Base-by-base conservation (phyloP, 345 rosid species). In the Brassica juncea region DNA sequence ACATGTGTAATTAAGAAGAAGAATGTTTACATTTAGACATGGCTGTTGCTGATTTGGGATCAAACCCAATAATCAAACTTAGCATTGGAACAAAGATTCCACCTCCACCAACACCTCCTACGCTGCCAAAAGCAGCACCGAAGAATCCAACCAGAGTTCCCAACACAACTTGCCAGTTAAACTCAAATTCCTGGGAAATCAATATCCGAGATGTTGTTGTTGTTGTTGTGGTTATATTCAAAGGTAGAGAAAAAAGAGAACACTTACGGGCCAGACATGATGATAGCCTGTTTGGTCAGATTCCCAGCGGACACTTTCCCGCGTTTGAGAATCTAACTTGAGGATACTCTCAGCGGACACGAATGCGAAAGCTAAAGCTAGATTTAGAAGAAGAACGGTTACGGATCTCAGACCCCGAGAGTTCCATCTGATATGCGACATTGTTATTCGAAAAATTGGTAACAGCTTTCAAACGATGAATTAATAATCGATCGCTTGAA, bases 41-140 rank as follows among this genome's bases (percentile, higher is more conserved):
- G 12, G 95, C 95, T 10, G 98, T 90, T 1, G 95, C 77, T 16
- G 95, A 91, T 84, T 93, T 93, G 1, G 97, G 77, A 83, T 90
- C 97, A 76, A 90, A 93, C 63, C 98, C 97, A 76, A 93, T 80
- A 68, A 93, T 87, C 54, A 93, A 81, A 81, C 80, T 86, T 68
- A 93, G 93, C 98, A 93, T 91, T 1, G 97, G 94, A 8, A 90
- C 90, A 47, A 87, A 90, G 54, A 88, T 91, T 11, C 98, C 97
- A 71, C 93, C 97, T 1, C 97, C 96, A 66, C 97, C 97, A 49
- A 89, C 94, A 66, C 97, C 97, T 23, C 96, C 97, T 11, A 90
- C 98, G 34, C 98, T 93, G 61, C 98, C 97, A 76, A 87, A 94
- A 2, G 97, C 94, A 12, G 98, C 98, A 32, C 95, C 98, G 19